Evolutionary conservation across 2,329 filamentous ascomycete genomes (phyloP).

Genomic region (Exutisphaerella laricina): DNA sequence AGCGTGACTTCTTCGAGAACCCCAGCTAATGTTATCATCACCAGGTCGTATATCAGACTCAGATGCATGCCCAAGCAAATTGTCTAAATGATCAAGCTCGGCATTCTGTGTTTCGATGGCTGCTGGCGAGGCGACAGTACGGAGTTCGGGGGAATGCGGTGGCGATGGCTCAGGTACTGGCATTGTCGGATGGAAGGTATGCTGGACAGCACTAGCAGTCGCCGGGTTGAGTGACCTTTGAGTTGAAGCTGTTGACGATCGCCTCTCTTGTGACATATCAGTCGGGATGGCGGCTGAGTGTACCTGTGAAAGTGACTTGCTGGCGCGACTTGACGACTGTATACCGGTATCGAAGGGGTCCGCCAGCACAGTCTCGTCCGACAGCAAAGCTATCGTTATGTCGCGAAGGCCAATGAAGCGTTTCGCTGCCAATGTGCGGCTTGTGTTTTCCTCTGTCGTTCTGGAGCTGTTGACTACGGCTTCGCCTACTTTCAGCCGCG

Average conservation of each 20-base stretch:
- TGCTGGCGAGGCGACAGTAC: conserved; percentile 19
- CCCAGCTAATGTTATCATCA: conserved; percentile 36
- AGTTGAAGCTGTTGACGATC: too few relatives aligned
- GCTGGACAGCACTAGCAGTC: background rate
- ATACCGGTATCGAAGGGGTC: conserved; percentile 18
- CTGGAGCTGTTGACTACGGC: conserved; percentile 61
- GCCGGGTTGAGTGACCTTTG: background rate
- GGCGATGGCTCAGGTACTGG: background rate
- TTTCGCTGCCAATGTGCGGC: background rate
- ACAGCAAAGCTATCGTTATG: conserved; percentile 27
- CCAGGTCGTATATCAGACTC: conserved; percentile 32
- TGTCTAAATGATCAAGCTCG: conserved; percentile 32
- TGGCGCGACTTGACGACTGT: conserved; percentile 11
- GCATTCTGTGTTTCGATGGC: conserved; percentile 41
- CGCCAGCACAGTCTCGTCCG: conserved; percentile 20
- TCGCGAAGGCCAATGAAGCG: conserved; percentile 19
- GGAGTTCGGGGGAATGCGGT: background rate
- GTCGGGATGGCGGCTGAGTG: background rate
- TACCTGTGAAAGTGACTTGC: conserved; percentile 2
- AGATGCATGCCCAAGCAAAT: conserved; percentile 1
- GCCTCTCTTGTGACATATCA: too few relatives aligned
- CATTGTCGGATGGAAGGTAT: conserved; percentile 1
- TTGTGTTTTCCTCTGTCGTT: background rate
- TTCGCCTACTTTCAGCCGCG: conserved; percentile 60
- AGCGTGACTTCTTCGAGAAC: conserved; percentile 28